Evolutionary conservation across 73 alveolate genomes (phyloP), one percentile per base, ranked within the genome.

Genomic region (Urostyla sp.): DNA sequence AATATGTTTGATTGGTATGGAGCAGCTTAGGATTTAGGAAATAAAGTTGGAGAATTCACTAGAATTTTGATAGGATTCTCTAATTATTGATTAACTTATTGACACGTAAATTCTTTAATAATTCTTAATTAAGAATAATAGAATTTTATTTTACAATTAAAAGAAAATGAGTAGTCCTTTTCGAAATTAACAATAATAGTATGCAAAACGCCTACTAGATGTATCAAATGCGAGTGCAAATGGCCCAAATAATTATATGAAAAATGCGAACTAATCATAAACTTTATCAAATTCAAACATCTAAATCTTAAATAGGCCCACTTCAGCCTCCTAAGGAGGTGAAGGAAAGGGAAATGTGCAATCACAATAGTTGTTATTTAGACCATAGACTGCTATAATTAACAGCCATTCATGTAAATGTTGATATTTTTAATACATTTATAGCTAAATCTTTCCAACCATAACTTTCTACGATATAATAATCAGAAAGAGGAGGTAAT

Each of bases 361-460:
- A 59, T 5, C 15, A 6, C 53, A 23, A 32, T 59, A 59, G 55
- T 35, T 35, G 37, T 4, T 59, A 38, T 20, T 59, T 13, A 59
- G 76, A 32, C 76, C 76, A 13, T 21, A 59, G 37, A 59, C 76
- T 11, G 76, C 76, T 34, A 35, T 8, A 13, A 59, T 55, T 21
- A 18, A 59, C n/a, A 13, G 37, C 18, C 32, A 55, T 27, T n/a
- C 37, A 35, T 15, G 55, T 28, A 32, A 59, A 36, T 30, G 18
- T 11, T 56, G 21, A 27, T 23, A 13, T 55, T 16, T 27, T 7
- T 27, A n/a, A 7, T 16, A 27, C 20, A 55, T 16, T 55, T 11
- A 5, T 4, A 13, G 20, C 4, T 55, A 10, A 10, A 7, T 7
- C 8, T 55, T 4, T 6, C 48, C 31, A 6, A n/a, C 8, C 31